Evolutionary conservation across 805 yeast genomes (phyloP).

Genomic region (Zygoascus bituminiphila): DNA sequence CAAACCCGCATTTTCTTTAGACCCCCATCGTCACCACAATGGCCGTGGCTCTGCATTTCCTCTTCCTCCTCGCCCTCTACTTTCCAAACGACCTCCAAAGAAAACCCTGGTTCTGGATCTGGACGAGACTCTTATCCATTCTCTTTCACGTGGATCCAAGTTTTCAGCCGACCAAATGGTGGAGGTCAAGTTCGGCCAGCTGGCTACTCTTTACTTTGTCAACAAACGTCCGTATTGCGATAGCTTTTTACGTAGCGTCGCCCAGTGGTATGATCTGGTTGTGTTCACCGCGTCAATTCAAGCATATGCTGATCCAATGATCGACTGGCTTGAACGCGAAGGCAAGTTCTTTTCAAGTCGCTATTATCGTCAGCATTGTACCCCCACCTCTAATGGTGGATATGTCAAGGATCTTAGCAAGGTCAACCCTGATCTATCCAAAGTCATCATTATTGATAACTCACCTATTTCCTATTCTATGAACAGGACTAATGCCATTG

Average conservation of each 20-base stretch:
- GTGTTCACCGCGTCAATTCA: slow-evolving; percentile 91
- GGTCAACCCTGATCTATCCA: slow-evolving; percentile 50
- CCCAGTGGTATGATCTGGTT: slow-evolving; percentile 81
- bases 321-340: slow-evolving; percentile 79
- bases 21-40: background rate
- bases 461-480: slow-evolving; percentile 83
- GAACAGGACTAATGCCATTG: slow-evolving; percentile 75
- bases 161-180: slow-evolving; percentile 55
- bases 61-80: slow-evolving; percentile 18
- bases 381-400: slow-evolving; percentile 62
- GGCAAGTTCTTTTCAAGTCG: slow-evolving; percentile 46
- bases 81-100: slow-evolving; percentile 22
- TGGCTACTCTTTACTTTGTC: slow-evolving; percentile 79
- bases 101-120: slow-evolving; percentile 80
- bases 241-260: slow-evolving; percentile 65
- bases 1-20: background rate
- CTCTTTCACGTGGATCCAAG: slow-evolving; percentile 55
- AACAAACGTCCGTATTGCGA: slow-evolving; percentile 91
- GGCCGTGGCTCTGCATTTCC: slow-evolving; percentile 1
- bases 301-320: slow-evolving; percentile 95
- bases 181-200: slow-evolving; percentile 65
- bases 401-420: slow-evolving; percentile 67
- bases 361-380: slow-evolving; percentile 74
- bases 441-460: slow-evolving; percentile 77
- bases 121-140: slow-evolving; percentile 92